These are phyloP conservation scores for Spatholobus suberectus DNA, from an alignment of 306 rosid genomes.

Conservation along the genomic window DNA sequence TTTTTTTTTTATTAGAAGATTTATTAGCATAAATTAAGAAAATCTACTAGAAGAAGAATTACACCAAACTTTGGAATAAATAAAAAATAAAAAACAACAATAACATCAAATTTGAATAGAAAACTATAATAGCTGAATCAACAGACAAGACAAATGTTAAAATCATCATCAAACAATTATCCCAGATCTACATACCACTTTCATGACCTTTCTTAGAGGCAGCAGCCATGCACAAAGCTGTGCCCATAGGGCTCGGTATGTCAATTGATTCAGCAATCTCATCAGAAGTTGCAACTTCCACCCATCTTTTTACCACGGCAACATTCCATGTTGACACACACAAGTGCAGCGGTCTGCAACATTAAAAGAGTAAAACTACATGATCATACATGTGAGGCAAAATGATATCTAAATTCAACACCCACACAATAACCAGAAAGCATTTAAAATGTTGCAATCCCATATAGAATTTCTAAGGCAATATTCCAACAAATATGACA, in stretches of 20 bases:
- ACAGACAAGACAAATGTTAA: not conserved
- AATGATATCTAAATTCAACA: slow-evolving; percentile 3
- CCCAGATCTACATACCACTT: slow-evolving; percentile 55
- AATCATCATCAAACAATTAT: not conserved
- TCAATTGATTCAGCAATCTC: slow-evolving; percentile 77
- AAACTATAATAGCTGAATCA: not conserved
- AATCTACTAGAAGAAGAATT: not conserved
- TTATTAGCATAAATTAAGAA: not conserved
- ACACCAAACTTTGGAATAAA: not conserved
- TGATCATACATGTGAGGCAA: slow-evolving; percentile 5
- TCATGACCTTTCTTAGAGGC: slow-evolving; percentile 75
- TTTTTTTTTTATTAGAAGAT: not conserved
- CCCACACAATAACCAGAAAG: not conserved
- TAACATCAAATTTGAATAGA: not conserved
- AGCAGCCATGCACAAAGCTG: slow-evolving; percentile 85
- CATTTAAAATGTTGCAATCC: not conserved
- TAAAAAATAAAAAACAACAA: not conserved
- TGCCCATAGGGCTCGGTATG: slow-evolving; percentile 64
- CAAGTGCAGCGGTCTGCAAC: slow-evolving; percentile 75
- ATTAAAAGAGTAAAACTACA: slow-evolving; percentile 22
- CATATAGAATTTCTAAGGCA: not conserved
- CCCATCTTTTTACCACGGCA: slow-evolving; percentile 77
- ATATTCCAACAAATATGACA: not conserved
- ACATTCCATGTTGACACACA: slow-evolving; percentile 83
- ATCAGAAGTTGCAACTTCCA: slow-evolving; percentile 63